Evolutionary conservation across 192 early-diverging fungal genomes (phyloP).

Genomic region (Gamsiella multidivaricata): DNA sequence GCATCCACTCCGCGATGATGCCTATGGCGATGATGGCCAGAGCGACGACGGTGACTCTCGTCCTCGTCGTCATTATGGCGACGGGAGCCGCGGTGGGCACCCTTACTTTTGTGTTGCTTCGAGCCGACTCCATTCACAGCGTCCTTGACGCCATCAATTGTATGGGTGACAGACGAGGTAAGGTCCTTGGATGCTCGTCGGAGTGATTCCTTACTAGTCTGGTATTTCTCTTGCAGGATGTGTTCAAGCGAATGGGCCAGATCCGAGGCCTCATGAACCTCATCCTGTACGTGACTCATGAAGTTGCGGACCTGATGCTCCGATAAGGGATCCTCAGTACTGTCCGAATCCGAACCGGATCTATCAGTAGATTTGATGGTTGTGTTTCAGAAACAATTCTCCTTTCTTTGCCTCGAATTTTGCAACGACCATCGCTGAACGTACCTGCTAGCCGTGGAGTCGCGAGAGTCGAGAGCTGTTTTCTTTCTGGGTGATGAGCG

Average conservation of each 20-base stretch:
- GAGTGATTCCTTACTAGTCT: neutral
- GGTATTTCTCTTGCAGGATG: slow-evolving; percentile 18
- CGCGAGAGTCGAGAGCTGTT: neutral
- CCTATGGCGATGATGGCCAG: neutral
- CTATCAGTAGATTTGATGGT: neutral
- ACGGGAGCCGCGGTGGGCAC: no score
- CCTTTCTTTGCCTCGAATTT: neutral
- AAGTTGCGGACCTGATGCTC: slow-evolving; percentile 32
- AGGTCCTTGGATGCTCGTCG: slow-evolving; percentile 6
- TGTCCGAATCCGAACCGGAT: slow-evolving; percentile 14
- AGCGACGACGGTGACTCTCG: neutral
- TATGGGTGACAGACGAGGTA: slow-evolving; percentile 1
- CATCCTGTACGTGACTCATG: slow-evolving; percentile 23
- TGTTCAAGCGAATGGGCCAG: slow-evolving; percentile 15
- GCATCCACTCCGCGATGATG: neutral
- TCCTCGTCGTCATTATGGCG: no score
- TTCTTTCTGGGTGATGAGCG: slow-evolving; percentile 21
- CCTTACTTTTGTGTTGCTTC: no score
- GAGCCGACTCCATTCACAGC: neutral
- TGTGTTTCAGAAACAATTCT: neutral
- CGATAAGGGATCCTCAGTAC: slow-evolving; percentile 24
- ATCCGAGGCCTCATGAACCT: slow-evolving; percentile 18
- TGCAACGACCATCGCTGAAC: neutral
- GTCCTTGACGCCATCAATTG: slow-evolving; percentile 1
- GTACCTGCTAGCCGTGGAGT: neutral